These are phyloP conservation scores for Sporothrix pallida DNA, from an alignment of 2,329 filamentous ascomycete genomes.

Conservation along the genomic window DNA sequence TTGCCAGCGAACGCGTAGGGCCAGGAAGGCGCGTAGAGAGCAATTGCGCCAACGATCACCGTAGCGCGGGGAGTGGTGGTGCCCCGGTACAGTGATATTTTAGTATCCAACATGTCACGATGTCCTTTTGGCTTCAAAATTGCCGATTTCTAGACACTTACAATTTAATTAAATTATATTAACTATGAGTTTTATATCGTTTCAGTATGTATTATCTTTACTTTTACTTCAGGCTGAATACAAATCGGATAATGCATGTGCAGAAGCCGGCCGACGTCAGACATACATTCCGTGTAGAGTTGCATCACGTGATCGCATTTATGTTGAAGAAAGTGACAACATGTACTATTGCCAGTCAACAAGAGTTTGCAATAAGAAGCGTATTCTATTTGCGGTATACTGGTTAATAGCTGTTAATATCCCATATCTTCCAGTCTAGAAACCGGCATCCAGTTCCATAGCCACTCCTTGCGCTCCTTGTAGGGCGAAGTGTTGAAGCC, in stretches of 20 bases:
- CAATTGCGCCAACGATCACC: not conserved
- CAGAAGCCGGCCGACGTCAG: not conserved
- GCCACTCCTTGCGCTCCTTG: no score
- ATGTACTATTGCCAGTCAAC: not conserved
- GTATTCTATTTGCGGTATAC: no score
- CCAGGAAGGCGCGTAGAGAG: not conserved
- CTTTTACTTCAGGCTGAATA: not conserved
- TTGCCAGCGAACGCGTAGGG: not conserved
- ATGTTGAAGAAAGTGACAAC: not conserved
- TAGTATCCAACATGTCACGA: not conserved
- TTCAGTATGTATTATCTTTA: not conserved
- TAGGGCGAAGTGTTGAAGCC: no score
- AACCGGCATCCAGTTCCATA: no score
- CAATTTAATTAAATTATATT: not conserved
- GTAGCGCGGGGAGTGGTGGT: not conserved
- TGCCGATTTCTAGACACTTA: not conserved
- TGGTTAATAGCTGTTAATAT: no score
- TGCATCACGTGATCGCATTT: not conserved
- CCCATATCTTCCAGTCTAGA: no score
- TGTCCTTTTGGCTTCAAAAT: not conserved
- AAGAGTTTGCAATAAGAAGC: no score
- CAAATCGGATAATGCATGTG: not conserved
- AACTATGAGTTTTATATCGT: not conserved
- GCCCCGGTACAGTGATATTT: conserved; percentile 9
- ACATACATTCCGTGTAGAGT: not conserved